Percentiles rank a stretch among this genome's conserved stretches.
Conservation (phyloP, 306 rosid genomes). For the Crataegus laevigata region DNA sequence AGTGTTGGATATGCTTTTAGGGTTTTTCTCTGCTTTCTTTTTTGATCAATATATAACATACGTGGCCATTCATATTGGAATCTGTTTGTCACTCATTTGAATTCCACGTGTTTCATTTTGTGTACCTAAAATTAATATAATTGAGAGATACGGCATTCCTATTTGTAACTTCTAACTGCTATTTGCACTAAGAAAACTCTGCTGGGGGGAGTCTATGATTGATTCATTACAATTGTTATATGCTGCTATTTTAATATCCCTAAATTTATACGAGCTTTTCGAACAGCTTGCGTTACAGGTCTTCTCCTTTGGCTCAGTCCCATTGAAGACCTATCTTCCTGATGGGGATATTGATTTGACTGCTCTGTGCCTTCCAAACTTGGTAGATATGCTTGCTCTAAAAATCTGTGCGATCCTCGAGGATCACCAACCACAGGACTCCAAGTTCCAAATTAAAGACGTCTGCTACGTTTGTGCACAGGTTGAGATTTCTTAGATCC, state of each 20-base stretch:
- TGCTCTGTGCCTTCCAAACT: slow-evolving; percentile 32
- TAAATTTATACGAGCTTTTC: not conserved
- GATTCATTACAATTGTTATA: slow-evolving; percentile 8
- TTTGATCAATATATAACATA: not conserved
- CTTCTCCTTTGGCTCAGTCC: slow-evolving; percentile 61
- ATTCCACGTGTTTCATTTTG: not conserved
- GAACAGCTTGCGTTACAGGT: slow-evolving; percentile 38
- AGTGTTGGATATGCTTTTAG: not conserved
- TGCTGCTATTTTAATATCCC: not conserved
- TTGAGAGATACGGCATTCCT: not conserved
- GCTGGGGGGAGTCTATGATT: not conserved
- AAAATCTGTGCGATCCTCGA: not conserved
- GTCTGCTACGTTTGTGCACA: slow-evolving; percentile 41
- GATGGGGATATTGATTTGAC: slow-evolving; percentile 79
- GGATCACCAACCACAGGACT: slow-evolving; percentile 1
- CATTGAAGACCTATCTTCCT: slow-evolving; percentile 69
- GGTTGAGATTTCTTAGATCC: slow-evolving; percentile 31
- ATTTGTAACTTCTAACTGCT: not conserved
- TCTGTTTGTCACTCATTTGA: not conserved
- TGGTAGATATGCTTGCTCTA: slow-evolving; percentile 20
- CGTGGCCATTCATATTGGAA: not conserved
- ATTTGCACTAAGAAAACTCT: not conserved
- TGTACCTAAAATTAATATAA: not conserved
- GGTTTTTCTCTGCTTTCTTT: not conserved
- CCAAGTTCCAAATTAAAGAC: slow-evolving; percentile 33